Percentiles rank a stretch among this genome's conserved stretches.
These are phyloP conservation scores for Collybia nuda DNA, from an alignment of 768 basidiomycete genomes.

Conservation along the genomic window DNA sequence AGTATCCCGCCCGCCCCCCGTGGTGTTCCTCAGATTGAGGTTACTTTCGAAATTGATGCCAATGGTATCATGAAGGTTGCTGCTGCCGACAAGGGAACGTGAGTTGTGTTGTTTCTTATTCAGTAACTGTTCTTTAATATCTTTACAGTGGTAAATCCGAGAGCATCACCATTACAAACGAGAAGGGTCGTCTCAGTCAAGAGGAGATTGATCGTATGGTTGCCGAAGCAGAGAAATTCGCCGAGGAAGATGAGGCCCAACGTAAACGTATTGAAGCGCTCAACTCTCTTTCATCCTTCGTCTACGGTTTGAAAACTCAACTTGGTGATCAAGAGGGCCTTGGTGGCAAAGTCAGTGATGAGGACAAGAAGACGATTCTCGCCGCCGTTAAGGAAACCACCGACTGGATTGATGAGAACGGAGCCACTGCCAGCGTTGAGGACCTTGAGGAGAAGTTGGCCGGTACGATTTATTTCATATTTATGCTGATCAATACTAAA, in stretches of 20 bases:
- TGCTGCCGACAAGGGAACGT: constrained; percentile 94
- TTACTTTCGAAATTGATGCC: constrained; percentile 93
- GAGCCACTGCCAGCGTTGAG: constrained; percentile 72
- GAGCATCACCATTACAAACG: constrained; percentile 93
- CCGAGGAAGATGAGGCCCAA: constrained; percentile 64
- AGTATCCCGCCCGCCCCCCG: constrained; percentile 94
- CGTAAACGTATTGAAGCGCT: constrained; percentile 85
- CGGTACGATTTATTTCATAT: constrained; percentile 26
- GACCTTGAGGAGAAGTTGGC: constrained; percentile 91
- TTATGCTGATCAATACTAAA: not conserved
- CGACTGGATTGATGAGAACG: constrained; percentile 91
- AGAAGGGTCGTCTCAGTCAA: constrained; percentile 87
- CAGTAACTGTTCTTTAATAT: not conserved
- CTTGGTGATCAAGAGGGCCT: constrained; percentile 86
- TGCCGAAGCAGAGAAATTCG: constrained; percentile 89
- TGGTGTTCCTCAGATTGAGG: constrained; percentile 96
- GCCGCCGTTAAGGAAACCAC: constrained; percentile 83
- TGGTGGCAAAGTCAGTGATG: constrained; percentile 81
- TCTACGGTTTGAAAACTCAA: constrained; percentile 87
- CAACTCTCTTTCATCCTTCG: constrained; percentile 76
- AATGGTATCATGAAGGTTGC: constrained; percentile 95
- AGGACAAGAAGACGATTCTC: constrained; percentile 83
- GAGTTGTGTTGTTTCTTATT: constrained; percentile 24
- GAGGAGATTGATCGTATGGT: constrained; percentile 98
- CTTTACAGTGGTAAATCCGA: constrained; percentile 74